Evolutionary conservation across 164 flowering plant species (phyloP), one percentile per base, ranked within the genome.

Genomic region (Aristolochia californica): DNA sequence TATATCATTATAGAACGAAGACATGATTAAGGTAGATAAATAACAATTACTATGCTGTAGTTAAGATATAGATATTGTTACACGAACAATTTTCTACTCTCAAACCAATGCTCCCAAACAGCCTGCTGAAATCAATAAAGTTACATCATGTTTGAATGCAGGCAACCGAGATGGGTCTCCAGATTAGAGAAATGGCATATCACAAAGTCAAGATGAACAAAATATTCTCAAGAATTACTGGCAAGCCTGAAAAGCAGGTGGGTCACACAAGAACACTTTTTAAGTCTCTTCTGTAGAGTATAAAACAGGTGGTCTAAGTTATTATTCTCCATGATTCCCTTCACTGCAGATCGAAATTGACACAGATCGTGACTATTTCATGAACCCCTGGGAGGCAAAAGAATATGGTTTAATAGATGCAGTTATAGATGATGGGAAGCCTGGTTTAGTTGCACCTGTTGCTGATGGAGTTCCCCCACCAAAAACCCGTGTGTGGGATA

Each of bases 381-480:
- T 93, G 97, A 80, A 71, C 60, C 62, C 99, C 23, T 89, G 96
- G 93, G 93, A 93, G 64, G 91, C 99, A 15, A 79, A 70, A 72
- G 87, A 83, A 23, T 93, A 93, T 62, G 99, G 99, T 22, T 66
- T 93, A 59, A 65, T 89, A 13, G 99, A 93, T 74, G 90, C 30
- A 20, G 91, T 93, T 25, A 80, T 93, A 2, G 97, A 93, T 70
- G 98, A 87, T 63, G 96, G 95, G 24, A 93, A 87, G 66, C 96
- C 93, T 30, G 96, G 99, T 45, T 58, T 89, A 67, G 81, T 93
- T 72, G 98, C 98, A 28, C 99, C 99, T 1, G 64, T 66, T 64
- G 83, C 64, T 26, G 95, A 89, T 50, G 25, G 75, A n/a, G 11
- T 61, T 7, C 75, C 97, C 61, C 99, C 97, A 16, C 97, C 99